Evolutionary conservation across 306 rosid genomes (phyloP), one percentile per base, ranked within the genome.

Genomic region (Corylus americana): DNA sequence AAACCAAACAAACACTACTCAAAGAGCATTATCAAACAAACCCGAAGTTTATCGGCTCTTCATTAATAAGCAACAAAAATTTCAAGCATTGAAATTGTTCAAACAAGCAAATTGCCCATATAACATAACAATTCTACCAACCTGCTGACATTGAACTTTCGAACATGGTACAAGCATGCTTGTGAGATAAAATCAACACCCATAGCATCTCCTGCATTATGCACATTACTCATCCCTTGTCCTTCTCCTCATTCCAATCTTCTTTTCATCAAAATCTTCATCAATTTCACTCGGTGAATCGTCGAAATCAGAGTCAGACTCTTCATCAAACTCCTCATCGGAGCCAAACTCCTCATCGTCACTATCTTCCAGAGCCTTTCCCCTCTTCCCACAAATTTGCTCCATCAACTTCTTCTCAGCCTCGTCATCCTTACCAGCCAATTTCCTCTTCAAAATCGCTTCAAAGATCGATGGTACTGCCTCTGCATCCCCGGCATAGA

Each of bases 191-290:
- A 67, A 39, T 79, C 70, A 51, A 86, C 89, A 66, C 81, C 47
- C 83, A 63, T 83, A 83, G 87, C 91, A 83, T 75, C 81, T 88
- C 62, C 77, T 83, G 9, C 44, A 62, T 81, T 80, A 66, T 83
- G 86, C 88, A 86, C 78, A 75, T 82, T 80, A 90, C 73, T 82
- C 81, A 42, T 96, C 90, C 42, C 89, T 49, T 5, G 29, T 80
- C 88, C 88, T 87, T 78, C 73, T 87, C 81, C 86, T 81, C 86
- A 79, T 78, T 14, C 86, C 97, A 37, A 54, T 20, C 35, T 85
- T 87, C 83, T 86, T 93, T 7, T 92, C 83, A 45, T 93, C 97
- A 79, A 90, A 83, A 80, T 93, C 97, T 11, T 90, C 89, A 71
- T 93, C 96, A 2, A 96, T 95, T 8, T 86, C 87, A 11, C 85